phyloP scores from a whole-genome alignment of 139 green algal genomes.

The Volvox reticuliferus region DNA sequence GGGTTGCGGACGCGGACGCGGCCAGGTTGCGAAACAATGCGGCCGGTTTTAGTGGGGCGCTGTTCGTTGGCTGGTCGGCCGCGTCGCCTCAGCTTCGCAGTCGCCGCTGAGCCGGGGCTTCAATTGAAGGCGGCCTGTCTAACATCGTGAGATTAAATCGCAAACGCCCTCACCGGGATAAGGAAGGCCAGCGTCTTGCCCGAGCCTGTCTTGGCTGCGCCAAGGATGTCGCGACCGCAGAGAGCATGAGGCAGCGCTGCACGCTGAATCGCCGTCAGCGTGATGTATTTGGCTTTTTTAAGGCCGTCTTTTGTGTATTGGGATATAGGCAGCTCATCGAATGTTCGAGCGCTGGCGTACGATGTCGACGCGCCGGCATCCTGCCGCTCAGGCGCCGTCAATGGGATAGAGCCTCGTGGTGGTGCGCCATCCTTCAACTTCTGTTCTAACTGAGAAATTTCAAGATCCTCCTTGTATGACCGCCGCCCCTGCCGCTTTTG shows the following conservation, averaged over 20 bases:
- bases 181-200: conserved; percentile 98
- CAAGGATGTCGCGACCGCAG: conserved; percentile 92
- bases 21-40: too few relatives aligned
- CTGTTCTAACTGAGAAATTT: conserved; percentile 53
- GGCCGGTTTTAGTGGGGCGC: background rate
- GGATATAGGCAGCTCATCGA: conserved; percentile 68
- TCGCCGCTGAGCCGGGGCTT: too few relatives aligned
- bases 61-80: background rate
- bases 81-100: too few relatives aligned
- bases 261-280: conserved; percentile 94
- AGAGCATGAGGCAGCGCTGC: conserved; percentile 94
- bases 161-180: conserved; percentile 79
- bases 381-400: conserved; percentile 44
- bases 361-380: conserved; percentile 35
- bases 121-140: too few relatives aligned
- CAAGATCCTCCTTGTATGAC: conserved; percentile 49
- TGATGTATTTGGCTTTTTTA: conserved; percentile 69
- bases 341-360: conserved; percentile 60
- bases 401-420: conserved; percentile 63
- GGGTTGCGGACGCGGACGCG: too few relatives aligned
- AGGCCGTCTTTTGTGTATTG: conserved; percentile 70
- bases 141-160: too few relatives aligned
- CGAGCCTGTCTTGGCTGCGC: conserved; percentile 97
- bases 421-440: conserved; percentile 57
- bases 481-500: conserved; percentile 38